Percentiles rank a stretch among this genome's conserved stretches.
Evolutionary conservation across 2,329 filamentous ascomycete species (phyloP).

Genomic region (Gliomastix tumulicola): DNA sequence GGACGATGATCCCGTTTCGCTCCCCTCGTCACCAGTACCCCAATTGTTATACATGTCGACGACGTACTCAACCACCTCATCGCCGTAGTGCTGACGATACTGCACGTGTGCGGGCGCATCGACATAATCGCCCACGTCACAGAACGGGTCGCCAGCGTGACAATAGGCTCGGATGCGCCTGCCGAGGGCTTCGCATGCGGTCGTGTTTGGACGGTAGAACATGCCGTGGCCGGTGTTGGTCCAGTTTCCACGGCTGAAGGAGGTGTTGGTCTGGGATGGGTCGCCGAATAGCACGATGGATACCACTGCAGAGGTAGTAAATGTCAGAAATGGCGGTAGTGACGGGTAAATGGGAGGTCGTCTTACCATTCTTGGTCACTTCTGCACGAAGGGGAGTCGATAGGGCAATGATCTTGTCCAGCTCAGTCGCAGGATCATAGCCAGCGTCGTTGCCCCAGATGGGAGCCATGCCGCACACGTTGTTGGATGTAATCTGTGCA

Average conservation of each 20-base stretch:
- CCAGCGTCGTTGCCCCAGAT: conserved; percentile 3
- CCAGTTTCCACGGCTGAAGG: conserved; percentile 9
- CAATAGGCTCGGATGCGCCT: conserved; percentile 14
- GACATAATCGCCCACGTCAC: conserved; percentile 10
- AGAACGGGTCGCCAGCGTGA: conserved; percentile 15
- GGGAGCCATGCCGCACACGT: conserved; percentile 11
- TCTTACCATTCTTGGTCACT: conserved; percentile 9
- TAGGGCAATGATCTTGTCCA: conserved; percentile 5
- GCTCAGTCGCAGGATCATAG: background rate
- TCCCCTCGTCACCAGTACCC: no score
- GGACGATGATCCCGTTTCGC: no score
- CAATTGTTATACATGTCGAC: conserved; percentile 11
- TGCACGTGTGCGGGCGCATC: conserved; percentile 9
- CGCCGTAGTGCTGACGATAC: conserved; percentile 12
- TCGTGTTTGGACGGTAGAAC: conserved; percentile 10
- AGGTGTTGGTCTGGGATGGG: conserved; percentile 9
- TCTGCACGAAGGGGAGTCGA: conserved; percentile 4
- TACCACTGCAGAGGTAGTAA: conserved; percentile 8
- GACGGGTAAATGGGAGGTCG: background rate
- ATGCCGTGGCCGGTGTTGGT: conserved; percentile 10
- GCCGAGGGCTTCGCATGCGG: conserved; percentile 11
- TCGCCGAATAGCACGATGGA: conserved; percentile 14
- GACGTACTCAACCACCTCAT: conserved; percentile 11
- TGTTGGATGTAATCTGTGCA: conserved; percentile 12
- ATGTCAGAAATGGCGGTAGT: background rate